A percentile compares a stretch with the other conserved stretches of the same genome.
phyloP scores from a whole-genome alignment of 2,329 filamentous ascomycete genomes.

The Mycosphaerelloides madeirae region DNA sequence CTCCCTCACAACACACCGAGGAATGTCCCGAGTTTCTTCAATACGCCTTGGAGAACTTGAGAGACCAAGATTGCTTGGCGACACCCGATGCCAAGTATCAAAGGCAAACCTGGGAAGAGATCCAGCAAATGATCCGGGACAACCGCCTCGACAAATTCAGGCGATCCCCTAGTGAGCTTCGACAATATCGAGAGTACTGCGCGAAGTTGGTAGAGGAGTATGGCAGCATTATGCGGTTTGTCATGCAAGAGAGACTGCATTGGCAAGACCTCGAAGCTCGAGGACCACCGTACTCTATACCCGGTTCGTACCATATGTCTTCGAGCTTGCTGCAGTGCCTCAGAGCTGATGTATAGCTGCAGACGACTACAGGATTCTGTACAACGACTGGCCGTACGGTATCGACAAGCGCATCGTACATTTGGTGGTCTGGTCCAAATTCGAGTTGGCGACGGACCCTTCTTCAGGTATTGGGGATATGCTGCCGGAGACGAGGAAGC shows the following conservation, averaged over 20 bases:
- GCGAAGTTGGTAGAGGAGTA: conserved; percentile 59
- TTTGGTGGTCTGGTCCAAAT: conserved; percentile 91
- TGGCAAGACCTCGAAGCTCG: conserved; percentile 53
- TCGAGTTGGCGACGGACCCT: conserved; percentile 66
- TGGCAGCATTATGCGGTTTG: conserved; percentile 73
- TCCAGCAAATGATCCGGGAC: conserved; percentile 56
- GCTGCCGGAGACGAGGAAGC: conserved; percentile 56
- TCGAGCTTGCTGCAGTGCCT: too few species aligned
- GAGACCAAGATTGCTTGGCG: conserved; percentile 65
- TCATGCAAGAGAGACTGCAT: conserved; percentile 63
- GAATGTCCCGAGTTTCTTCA: conserved; percentile 69
- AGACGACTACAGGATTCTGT: conserved; percentile 60
- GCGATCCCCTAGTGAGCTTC: conserved; percentile 69
- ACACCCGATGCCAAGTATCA: conserved; percentile 65
- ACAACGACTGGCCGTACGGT: conserved; percentile 94
- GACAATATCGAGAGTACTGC: conserved; percentile 70
- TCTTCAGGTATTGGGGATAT: conserved; percentile 55
- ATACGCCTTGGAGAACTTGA: conserved; percentile 50
- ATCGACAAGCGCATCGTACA: conserved; percentile 74
- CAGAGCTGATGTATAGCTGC: not conserved
- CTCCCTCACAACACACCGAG: conserved; percentile 54
- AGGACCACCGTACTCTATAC: conserved; percentile 2
- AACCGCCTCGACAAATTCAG: conserved; percentile 75
- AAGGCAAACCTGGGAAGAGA: conserved; percentile 64
- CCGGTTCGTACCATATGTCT: not conserved